A percentile compares a stretch with the other conserved stretches of the same genome.
phyloP scores from a whole-genome alignment of 148 eudicot genomes.

The Rhododendron mucronatum region DNA sequence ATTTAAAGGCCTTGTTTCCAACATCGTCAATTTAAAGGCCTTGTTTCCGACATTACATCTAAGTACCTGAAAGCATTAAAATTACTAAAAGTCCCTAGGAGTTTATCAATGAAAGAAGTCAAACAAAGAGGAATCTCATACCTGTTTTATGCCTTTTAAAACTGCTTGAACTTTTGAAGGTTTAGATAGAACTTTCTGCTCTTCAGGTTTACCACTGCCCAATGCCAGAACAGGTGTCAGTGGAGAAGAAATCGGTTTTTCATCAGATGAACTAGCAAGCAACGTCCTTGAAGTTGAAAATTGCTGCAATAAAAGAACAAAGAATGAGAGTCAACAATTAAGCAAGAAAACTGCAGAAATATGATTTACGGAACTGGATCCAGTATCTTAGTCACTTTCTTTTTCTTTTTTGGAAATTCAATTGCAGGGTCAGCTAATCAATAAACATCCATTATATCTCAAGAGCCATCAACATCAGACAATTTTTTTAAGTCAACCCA shows the following conservation, averaged over 20 bases:
- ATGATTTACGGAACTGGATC: neutral
- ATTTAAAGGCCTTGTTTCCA: neutral
- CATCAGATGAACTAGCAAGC: constrained; percentile 61
- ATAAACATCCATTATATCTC: neutral
- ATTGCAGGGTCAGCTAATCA: neutral
- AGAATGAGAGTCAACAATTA: neutral
- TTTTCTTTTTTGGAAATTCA: neutral
- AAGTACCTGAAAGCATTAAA: neutral
- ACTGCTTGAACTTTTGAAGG: constrained; percentile 78
- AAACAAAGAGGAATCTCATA: constrained; percentile 13
- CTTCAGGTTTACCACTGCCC: constrained; percentile 47
- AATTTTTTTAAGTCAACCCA: neutral
- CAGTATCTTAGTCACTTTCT: neutral
- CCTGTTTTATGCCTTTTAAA: constrained; percentile 79
- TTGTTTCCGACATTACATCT: neutral
- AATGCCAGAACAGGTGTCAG: constrained; percentile 57
- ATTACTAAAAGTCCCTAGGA: neutral
- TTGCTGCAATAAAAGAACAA: constrained; percentile 35
- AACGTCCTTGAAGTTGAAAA: constrained; percentile 59
- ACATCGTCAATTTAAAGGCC: neutral
- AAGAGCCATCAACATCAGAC: neutral
- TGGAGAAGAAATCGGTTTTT: constrained; percentile 71
- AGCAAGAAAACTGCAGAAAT: neutral
- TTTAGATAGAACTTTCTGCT: constrained; percentile 60
- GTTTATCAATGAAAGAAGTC: neutral